Evolutionary conservation across 345 rosid genomes (phyloP), one percentile per base, ranked within the genome.

Genomic region (Sonneratia alba): DNA sequence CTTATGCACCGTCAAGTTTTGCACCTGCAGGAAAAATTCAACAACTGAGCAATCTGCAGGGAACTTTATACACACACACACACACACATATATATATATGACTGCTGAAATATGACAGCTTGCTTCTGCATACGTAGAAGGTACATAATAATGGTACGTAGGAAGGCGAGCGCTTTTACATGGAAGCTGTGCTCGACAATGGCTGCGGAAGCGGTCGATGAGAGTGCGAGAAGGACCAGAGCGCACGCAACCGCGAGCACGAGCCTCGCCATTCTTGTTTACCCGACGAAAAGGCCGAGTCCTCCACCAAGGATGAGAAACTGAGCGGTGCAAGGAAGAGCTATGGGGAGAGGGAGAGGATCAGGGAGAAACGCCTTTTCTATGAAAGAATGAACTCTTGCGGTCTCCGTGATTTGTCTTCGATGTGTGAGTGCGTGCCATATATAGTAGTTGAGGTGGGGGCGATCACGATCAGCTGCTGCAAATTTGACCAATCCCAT

Each of bases 1-100:
- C 76, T 86, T 79, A n/a, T 48, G 74, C 24, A 88, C 73, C 3
- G 89, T 85, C n/a, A 83, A 76, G 74, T 91, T 88, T 86, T 85
- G 42, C 75, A 94, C 96, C 98, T 94, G 88, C 40, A 27, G 15
- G 18, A 19, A 5, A 19, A 13, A 12, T 4, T 43, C 1, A 21
- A 11, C 1, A 27, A 10, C 24, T 22, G 5, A 13, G 19, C 12
- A 4, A 0, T 13, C 16, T 49, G 12, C 4, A 13, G 21, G 16
- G 16, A 49, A 18, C 56, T 36, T 32, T 24, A 24, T 32, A 1
- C 1, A 27, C 2, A 66, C 16, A 34, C 2, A 34, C 15, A 1
- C 19, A 67, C 18, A 16, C 53, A 48, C 53, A 4, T 13, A 21
- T 36, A 42, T 27, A 21, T 4, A 65, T 65, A 12, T 13, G 13